Evolutionary conservation across 2,329 filamentous ascomycete species (phyloP).

Genomic region (Aureobasidium melanogenum): DNA sequence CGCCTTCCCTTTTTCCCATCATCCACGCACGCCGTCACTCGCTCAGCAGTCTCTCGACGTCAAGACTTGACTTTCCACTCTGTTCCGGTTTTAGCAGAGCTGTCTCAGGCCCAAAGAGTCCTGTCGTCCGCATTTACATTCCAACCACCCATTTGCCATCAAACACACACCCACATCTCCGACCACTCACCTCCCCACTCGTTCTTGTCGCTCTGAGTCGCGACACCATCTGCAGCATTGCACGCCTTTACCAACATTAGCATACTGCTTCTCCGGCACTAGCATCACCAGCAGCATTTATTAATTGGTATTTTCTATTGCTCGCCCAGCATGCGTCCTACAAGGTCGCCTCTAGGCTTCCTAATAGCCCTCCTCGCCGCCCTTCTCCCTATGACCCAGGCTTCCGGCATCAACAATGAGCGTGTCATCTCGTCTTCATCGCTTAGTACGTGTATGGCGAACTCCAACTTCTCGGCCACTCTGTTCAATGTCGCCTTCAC

Average conservation of each 20-base stretch:
- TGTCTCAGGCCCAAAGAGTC: neutral
- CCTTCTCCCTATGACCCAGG: conserved; percentile 34
- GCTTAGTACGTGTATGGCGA: conserved; percentile 72
- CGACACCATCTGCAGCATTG: neutral
- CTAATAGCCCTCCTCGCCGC: conserved; percentile 28
- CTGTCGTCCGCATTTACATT: neutral
- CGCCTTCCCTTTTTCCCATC: neutral
- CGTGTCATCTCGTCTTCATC: conserved; percentile 72
- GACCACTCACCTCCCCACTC: conserved; percentile 1
- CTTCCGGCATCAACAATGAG: conserved; percentile 25
- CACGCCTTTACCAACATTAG: neutral
- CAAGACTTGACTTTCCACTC: conserved; percentile 3
- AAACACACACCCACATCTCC: neutral
- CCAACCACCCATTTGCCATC: neutral
- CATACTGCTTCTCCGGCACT: neutral
- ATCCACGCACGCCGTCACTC: neutral
- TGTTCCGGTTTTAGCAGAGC: neutral
- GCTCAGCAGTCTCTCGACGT: neutral
- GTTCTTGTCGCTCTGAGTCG: neutral
- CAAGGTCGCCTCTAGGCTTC: conserved; percentile 22
- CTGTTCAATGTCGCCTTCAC: conserved; percentile 80
- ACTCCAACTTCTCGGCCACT: conserved; percentile 78
- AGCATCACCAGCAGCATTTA: neutral
- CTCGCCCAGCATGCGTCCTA: conserved; percentile 22
- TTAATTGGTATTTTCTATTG: conserved; percentile 1